phyloP scores from a whole-genome alignment of 371 early-diverging fungal species.

The Circinella umbellata region DNA sequence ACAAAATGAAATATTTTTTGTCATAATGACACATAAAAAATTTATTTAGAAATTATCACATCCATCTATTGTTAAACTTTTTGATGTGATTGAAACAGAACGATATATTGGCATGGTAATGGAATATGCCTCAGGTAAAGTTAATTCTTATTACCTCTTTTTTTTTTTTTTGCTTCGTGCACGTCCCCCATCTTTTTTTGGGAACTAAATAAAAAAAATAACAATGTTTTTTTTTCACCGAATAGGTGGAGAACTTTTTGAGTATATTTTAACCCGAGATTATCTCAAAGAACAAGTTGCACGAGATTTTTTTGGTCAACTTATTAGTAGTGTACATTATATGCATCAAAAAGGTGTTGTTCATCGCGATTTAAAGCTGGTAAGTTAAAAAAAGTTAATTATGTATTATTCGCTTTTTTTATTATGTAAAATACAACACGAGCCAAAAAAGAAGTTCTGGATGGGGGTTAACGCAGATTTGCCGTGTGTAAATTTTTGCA shows the following conservation, averaged over 20 bases:
- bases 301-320: constrained; percentile 62
- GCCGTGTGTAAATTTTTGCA: no score
- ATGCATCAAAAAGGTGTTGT: constrained; percentile 55
- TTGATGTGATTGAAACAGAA: constrained; percentile 70
- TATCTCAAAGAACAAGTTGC: constrained; percentile 61
- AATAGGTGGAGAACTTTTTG: constrained; percentile 60
- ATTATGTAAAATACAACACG: background rate
- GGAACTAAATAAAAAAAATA: no score
- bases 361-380: constrained; percentile 71
- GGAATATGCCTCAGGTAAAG: constrained; percentile 59
- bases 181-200: no score
- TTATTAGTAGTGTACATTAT: constrained; percentile 63
- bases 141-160: no score
- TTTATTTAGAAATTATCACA: constrained; percentile 35
- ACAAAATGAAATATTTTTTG: background rate
- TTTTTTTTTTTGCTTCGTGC: no score
- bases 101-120: constrained; percentile 62
- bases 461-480: no score
- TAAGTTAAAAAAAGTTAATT: constrained; percentile 38
- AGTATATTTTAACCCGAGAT: constrained; percentile 58
- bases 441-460: no score
- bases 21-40: background rate
- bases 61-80: constrained; percentile 63
- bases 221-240: background rate
- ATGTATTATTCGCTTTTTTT: background rate